phyloP scores from a whole-genome alignment of 2,329 filamentous ascomycete genomes.

The Penicillium rolfsii region DNA sequence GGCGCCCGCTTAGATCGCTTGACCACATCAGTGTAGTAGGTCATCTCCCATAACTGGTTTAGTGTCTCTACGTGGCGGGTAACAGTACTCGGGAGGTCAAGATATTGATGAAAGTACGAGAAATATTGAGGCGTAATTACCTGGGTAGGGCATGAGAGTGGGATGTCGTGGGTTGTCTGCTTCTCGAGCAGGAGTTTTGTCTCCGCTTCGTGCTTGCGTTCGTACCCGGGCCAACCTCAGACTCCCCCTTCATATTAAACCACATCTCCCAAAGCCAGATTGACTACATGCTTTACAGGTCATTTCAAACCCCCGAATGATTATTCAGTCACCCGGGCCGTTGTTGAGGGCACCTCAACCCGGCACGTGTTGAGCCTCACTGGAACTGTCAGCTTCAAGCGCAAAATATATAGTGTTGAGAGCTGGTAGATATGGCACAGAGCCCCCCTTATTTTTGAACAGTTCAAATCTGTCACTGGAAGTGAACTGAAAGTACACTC shows the following conservation, averaged over 20 bases:
- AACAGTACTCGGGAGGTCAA: too few species aligned
- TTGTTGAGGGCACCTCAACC: conserved; percentile 5
- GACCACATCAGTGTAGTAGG: conserved; percentile 17
- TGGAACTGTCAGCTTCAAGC: background rate
- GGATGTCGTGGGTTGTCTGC: too few species aligned
- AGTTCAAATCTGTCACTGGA: background rate
- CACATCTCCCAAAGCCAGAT: background rate
- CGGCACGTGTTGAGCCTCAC: conserved; percentile 5
- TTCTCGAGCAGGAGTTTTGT: too few species aligned
- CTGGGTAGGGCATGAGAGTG: too few species aligned
- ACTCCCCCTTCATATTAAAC: background rate
- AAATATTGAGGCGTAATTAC: too few species aligned
- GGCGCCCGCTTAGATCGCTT: conserved; percentile 9
- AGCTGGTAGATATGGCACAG: conserved; percentile 10
- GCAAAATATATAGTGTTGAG: conserved; percentile 20
- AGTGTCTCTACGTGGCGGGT: background rate
- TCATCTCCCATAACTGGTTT: conserved; percentile 9
- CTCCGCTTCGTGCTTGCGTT: too few species aligned
- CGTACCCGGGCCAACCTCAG: background rate
- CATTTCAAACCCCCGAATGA: conserved; percentile 21
- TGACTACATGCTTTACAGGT: conserved; percentile 8
- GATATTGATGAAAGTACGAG: too few species aligned
- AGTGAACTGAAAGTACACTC: background rate
- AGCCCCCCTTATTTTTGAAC: background rate
- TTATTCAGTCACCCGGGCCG: conserved; percentile 21